Percentiles rank a stretch among this genome's conserved stretches.
Conservation (phyloP, 1,284 basidiomycete species). For the Tremellales sp. region DNA sequence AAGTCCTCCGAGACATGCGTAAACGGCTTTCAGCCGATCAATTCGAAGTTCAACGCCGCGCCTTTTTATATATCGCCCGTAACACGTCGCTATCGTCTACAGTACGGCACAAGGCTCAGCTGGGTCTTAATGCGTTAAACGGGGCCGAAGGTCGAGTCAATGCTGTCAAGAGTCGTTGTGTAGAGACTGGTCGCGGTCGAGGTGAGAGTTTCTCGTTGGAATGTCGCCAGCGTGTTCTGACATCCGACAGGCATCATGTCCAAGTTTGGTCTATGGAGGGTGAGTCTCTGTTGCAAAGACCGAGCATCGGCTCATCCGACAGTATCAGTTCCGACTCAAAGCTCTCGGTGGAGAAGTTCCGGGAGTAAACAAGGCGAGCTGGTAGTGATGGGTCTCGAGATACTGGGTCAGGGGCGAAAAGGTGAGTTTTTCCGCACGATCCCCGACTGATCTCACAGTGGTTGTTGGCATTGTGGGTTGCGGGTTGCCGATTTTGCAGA, state of each 20-base stretch:
- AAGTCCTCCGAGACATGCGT: conserved; percentile 41
- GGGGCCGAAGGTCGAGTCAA: conserved; percentile 70
- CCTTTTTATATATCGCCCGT: conserved; percentile 83
- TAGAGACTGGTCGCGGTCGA: conserved; percentile 74
- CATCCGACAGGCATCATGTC: conserved; percentile 60
- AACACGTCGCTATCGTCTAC: conserved; percentile 78
- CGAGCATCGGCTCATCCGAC: conserved; percentile 4
- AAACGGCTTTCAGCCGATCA: conserved; percentile 51
- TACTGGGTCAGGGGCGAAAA: background rate
- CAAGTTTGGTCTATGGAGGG: conserved; percentile 83
- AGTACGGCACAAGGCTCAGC: conserved; percentile 91
- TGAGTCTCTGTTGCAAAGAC: conserved; percentile 50
- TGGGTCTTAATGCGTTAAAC: conserved; percentile 84
- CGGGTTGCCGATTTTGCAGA: too few relatives aligned
- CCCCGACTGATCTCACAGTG: too few relatives aligned
- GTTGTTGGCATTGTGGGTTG: too few relatives aligned
- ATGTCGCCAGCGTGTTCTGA: conserved; percentile 2
- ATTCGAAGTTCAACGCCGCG: conserved; percentile 74
- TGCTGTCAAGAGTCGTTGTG: conserved; percentile 82
- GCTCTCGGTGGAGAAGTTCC: conserved; percentile 73
- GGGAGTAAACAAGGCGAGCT: conserved; percentile 84
- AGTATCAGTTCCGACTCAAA: conserved; percentile 82
- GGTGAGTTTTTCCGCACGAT: background rate
- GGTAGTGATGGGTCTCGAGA: conserved; percentile 54
- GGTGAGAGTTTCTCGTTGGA: conserved; percentile 43